Conservation (phyloP, 2,329 filamentous ascomycete species). For the Blastomyces percursus region DNA sequence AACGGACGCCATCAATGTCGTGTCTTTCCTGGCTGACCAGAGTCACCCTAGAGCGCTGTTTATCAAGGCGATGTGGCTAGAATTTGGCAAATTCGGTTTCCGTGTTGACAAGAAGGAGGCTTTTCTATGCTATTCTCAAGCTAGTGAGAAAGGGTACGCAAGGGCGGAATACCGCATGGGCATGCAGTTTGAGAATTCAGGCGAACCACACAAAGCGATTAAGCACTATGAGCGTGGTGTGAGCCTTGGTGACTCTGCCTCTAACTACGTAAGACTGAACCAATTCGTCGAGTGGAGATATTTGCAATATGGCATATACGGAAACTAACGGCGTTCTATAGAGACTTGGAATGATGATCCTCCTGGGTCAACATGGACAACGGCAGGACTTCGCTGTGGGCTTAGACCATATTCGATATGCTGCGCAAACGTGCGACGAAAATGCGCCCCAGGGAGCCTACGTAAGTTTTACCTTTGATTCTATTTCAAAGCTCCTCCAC, state of each 20-base stretch:
- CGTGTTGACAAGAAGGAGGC: conserved; percentile 90
- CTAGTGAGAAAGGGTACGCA: conserved; percentile 76
- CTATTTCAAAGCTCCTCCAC: background rate
- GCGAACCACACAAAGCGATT: conserved; percentile 82
- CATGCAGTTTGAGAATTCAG: conserved; percentile 95
- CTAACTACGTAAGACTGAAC: conserved; percentile 47
- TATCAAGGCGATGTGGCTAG: conserved; percentile 90
- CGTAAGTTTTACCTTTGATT: conserved; percentile 26
- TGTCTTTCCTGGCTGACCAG: conserved; percentile 80
- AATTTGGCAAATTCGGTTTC: conserved; percentile 92
- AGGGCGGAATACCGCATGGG: conserved; percentile 93
- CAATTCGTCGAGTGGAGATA: background rate
- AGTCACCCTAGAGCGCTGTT: conserved; percentile 90
- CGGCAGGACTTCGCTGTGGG: conserved; percentile 67
- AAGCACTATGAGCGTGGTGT: conserved; percentile 81
- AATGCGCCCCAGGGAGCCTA: conserved; percentile 96
- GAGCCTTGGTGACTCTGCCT: conserved; percentile 72
- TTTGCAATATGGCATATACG: background rate
- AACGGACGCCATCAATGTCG: conserved; percentile 81
- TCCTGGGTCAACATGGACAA: conserved; percentile 88
- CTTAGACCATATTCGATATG: conserved; percentile 68
- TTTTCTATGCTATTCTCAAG: conserved; percentile 71
- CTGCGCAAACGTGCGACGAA: conserved; percentile 82
- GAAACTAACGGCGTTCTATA: conserved; percentile 33
- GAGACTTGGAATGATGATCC: conserved; percentile 92